Conservation (phyloP, 257 asterid species). For the Solanum clarkiae region DNA sequence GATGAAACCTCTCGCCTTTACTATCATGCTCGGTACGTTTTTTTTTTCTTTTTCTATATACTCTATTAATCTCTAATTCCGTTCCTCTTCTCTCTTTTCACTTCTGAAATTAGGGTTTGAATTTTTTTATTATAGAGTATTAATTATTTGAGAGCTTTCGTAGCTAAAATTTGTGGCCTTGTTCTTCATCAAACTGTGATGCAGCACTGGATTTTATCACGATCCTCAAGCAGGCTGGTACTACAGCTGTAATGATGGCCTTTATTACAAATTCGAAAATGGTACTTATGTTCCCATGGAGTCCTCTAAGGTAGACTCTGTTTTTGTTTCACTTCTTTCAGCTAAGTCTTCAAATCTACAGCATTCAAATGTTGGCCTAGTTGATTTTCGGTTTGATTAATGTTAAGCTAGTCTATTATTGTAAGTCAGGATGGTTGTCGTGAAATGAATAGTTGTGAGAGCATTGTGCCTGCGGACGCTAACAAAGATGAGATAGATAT, state of each 20-base stretch:
- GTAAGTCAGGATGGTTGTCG: constrained; percentile 3
- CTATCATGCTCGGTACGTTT: constrained; percentile 72
- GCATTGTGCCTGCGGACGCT: neutral
- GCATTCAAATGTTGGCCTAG: neutral
- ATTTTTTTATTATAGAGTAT: neutral
- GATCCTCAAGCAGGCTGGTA: constrained; percentile 87
- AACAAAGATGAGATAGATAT: neutral
- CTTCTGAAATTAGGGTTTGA: neutral
- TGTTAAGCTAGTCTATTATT: neutral
- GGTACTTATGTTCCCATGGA: constrained; percentile 70
- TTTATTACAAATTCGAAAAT: constrained; percentile 74
- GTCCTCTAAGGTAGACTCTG: constrained; percentile 28
- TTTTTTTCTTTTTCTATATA: neutral
- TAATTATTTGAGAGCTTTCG: neutral
- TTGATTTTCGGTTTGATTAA: neutral
- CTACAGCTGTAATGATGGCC: constrained; percentile 71
- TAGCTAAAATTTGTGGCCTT: too few relatives aligned
- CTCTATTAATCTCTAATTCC: neutral
- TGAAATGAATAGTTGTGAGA: neutral
- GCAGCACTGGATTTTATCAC: constrained; percentile 78
- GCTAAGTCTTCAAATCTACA: neutral
- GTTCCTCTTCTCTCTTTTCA: neutral
- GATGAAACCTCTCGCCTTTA: constrained; percentile 75
- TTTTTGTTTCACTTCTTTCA: neutral
- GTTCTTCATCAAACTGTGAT: too few relatives aligned